Conservation (phyloP, 192 early-diverging fungal genomes). For the Funneliformis geosporum region DNA sequence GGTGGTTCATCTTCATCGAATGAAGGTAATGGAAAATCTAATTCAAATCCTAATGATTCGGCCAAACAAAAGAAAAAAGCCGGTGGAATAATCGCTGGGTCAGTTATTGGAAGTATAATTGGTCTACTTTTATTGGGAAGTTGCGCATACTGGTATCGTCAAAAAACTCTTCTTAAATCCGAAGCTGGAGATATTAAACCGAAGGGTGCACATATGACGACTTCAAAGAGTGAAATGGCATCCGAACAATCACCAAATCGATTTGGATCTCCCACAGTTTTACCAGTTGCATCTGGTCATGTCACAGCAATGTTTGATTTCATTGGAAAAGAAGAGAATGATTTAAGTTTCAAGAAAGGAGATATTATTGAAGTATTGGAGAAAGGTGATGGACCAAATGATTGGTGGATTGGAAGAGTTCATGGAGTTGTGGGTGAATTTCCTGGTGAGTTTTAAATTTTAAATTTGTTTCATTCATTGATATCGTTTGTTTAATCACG, state of each 20-base stretch:
- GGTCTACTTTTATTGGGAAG: not conserved
- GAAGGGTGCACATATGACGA: not conserved
- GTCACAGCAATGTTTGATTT: conserved; percentile 48
- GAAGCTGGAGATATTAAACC: not conserved
- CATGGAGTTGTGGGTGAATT: conserved; percentile 34
- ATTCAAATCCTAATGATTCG: not conserved
- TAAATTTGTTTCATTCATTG: not conserved
- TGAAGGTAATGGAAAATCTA: not conserved
- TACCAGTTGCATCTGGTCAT: conserved; percentile 11
- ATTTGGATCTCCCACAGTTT: not conserved
- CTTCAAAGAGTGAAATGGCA: not conserved
- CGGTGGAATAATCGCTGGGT: not conserved
- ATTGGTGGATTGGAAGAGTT: conserved; percentile 50
- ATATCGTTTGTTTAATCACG: not conserved
- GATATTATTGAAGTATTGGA: conserved; percentile 47
- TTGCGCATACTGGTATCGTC: not conserved
- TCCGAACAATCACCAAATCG: not conserved
- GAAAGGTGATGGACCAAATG: conserved; percentile 40
- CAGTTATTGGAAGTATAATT: not conserved
- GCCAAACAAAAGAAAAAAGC: not conserved
- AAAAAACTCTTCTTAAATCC: not conserved
- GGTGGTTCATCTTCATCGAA: conserved; percentile 39
- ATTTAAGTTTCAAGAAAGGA: conserved; percentile 45
- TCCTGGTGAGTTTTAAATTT: conserved; percentile 16
- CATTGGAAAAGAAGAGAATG: conserved; percentile 41